Evolutionary conservation across 179 eudicot genomes (phyloP).

Genomic region (Amaranthus tricolor): DNA sequence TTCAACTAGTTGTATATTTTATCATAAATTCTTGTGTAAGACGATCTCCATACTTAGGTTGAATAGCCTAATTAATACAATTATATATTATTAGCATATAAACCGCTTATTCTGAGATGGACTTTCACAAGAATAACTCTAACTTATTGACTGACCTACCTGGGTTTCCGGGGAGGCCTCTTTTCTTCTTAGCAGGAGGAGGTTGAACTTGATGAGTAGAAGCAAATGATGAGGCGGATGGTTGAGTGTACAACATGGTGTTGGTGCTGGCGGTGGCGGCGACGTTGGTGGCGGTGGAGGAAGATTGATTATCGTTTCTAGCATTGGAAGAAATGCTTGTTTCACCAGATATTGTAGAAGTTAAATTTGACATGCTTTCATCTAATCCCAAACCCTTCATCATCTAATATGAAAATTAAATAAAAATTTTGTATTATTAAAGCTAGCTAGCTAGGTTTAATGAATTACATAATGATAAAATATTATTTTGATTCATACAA

Average conservation of each 20-base stretch:
- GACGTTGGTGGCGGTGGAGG: slow-evolving; percentile 18
- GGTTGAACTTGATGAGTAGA: slow-evolving; percentile 24
- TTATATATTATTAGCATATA: background rate
- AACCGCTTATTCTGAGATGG: too few relatives aligned
- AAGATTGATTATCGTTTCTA: slow-evolving; percentile 12
- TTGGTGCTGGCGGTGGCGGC: slow-evolving; percentile 7
- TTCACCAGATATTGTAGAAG: slow-evolving; percentile 40
- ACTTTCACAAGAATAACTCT: too few relatives aligned
- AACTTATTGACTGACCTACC: slow-evolving; percentile 28
- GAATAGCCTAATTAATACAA: background rate
- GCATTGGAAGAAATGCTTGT: slow-evolving; percentile 32
- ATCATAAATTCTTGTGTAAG: too few relatives aligned
- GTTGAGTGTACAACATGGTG: slow-evolving; percentile 34
- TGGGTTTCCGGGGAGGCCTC: slow-evolving; percentile 75
- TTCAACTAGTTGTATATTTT: too few relatives aligned
- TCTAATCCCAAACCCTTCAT: slow-evolving; percentile 48
- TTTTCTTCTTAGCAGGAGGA: slow-evolving; percentile 48
- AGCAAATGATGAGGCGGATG: slow-evolving; percentile 19
- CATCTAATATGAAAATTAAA: slow-evolving; percentile 22
- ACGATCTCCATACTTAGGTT: too few relatives aligned
- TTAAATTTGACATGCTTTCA: slow-evolving; percentile 64
- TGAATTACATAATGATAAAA: background rate
- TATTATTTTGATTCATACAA: background rate
- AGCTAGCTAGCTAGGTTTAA: background rate
- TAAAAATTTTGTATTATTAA: background rate